These are phyloP conservation scores for Pseudozyma sp. DNA, from an alignment of 1,284 basidiomycete species.

Conservation along the genomic window DNA sequence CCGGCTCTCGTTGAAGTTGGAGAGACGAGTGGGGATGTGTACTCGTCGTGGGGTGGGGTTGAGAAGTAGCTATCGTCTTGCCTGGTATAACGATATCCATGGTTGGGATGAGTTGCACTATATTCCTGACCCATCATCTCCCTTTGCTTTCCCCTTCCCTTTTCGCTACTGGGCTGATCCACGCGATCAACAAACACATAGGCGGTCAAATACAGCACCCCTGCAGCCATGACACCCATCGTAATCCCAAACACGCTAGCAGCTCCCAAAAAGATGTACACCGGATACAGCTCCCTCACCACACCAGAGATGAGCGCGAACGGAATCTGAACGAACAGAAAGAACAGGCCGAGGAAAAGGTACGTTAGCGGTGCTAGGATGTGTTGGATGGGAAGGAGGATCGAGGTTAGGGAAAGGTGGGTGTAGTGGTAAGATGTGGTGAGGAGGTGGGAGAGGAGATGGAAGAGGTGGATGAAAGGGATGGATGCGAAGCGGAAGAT, in stretches of 20 bases:
- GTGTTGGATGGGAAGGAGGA: constrained; percentile 22
- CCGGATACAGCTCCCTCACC: constrained; percentile 38
- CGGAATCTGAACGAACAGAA: constrained; percentile 30
- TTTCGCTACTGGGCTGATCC: not conserved
- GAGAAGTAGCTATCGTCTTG: too few species aligned
- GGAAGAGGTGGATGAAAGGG: not conserved
- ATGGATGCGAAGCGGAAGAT: constrained; percentile 4
- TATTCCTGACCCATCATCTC: too few species aligned
- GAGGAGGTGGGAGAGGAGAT: not conserved
- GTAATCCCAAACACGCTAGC: constrained; percentile 29
- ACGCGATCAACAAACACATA: constrained; percentile 44
- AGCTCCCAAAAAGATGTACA: constrained; percentile 51
- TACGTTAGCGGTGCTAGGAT: constrained; percentile 36
- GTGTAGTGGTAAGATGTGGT: constrained; percentile 5
- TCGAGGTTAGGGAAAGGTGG: constrained; percentile 17
- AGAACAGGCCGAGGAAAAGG: constrained; percentile 29
- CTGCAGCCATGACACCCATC: constrained; percentile 30
- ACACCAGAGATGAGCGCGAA: not conserved
- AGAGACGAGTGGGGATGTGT: constrained; percentile 11
- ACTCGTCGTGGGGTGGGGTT: not conserved
- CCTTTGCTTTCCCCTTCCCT: too few species aligned
- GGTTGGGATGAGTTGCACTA: not conserved
- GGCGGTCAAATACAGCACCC: constrained; percentile 25
- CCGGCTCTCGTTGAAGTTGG: constrained; percentile 1
- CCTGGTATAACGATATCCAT: not conserved